Evolutionary conservation across 2,329 filamentous ascomycete genomes (phyloP), one percentile per base, ranked within the genome.

Genomic region (Zymoseptoria passerinii): DNA sequence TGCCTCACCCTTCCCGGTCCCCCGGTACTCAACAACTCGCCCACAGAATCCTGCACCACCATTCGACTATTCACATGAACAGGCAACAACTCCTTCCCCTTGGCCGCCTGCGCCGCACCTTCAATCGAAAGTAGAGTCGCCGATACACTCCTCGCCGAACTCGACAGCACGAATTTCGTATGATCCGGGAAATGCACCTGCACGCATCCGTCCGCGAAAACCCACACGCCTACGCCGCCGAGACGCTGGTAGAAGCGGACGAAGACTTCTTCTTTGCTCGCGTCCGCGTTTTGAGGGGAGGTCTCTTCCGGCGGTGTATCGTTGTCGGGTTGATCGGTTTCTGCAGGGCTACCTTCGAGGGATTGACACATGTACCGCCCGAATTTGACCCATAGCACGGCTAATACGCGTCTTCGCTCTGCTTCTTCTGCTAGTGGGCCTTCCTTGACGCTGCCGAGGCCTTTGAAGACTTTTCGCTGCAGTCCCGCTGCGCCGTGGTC

Each of bases 171-270:
- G 56, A 94, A 82, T 74, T 94, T 94, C 59, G 89, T 92, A 72
- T 94, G 89, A 66, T 94, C 89, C 2, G 89, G 89, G 72, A 94
- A 94, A 75, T 94, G 92, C 74, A 92, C 84, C 78, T 89, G 88
- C 64, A 92, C 80, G 67, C 89, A 88, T 2, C 89, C 89, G 70
- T 92, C 88, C 57, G 82, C 83, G 67, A 92, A 92, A 53, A 85
- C 84, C 88, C 88, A 92, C 73, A 89, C 87, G 16, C 88, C 88
- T 28, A 92, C 88, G 67, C 89, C 88, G 50, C 89, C 88, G 60
- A 90, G 86, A 52, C 89, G 81, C 74, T 92, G 89, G 70, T 92
- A 92, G 65, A 92, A 92, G 1, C 85, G 88, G 50, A 92, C 86
- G 54, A 91, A 82, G 70, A 67, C 75, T 56, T 73, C 76, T 6